Conservation (phyloP, 2,329 filamentous ascomycete genomes). For the Fusarium sp. region DNA sequence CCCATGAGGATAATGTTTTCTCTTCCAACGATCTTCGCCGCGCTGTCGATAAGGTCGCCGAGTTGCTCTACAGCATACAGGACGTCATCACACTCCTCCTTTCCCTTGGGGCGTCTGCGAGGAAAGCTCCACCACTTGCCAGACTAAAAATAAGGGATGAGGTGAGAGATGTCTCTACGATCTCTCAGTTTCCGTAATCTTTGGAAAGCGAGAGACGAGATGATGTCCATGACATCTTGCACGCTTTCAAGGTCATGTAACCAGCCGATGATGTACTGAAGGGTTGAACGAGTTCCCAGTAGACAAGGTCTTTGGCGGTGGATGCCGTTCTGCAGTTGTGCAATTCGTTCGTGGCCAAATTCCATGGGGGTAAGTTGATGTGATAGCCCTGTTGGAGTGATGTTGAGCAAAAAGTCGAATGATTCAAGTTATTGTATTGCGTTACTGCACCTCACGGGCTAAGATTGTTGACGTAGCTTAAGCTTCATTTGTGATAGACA, state of each 20-base stretch:
- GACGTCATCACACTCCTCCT: not conserved
- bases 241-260: not conserved
- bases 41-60: not conserved
- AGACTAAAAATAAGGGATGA: no score
- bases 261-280: not conserved
- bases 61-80: not conserved
- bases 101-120: not conserved
- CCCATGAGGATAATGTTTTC: constrained; percentile 18
- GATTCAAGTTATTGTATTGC: not conserved
- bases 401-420: not conserved
- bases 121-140: not conserved
- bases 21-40: not conserved
- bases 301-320: no score
- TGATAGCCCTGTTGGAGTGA: not conserved
- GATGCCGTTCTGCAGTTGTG: not conserved
- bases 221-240: not conserved
- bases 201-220: not conserved
- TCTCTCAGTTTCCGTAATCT: not conserved
- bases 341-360: not conserved
- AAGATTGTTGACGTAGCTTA: not conserved
- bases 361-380: not conserved
- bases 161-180: not conserved
- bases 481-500: not conserved
- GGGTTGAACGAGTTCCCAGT: no score
- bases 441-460: not conserved